Evolutionary conservation across 2,329 filamentous ascomycete species (phyloP).

Genomic region (Neonectria punicea): DNA sequence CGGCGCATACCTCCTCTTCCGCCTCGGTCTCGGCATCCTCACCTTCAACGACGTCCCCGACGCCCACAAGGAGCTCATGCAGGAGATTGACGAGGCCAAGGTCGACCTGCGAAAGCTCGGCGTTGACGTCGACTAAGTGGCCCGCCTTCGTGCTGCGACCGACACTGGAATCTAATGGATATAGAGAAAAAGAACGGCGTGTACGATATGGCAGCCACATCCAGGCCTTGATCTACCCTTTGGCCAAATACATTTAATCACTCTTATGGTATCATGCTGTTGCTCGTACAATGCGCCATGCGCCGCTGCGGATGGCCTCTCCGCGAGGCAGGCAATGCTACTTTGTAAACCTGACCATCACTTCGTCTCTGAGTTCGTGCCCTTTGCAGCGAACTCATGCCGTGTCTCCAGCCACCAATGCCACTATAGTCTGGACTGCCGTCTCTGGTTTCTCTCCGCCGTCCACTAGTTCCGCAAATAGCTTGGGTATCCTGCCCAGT

Average conservation of each 20-base stretch:
- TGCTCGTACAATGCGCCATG: slow-evolving; percentile 15
- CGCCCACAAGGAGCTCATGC: slow-evolving; percentile 89
- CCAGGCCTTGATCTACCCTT: slow-evolving; percentile 5
- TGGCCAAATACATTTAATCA: slow-evolving; percentile 32
- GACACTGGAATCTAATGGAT: slow-evolving; percentile 31
- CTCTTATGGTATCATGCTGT: slow-evolving; percentile 28
- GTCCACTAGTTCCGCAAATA: slow-evolving; percentile 69
- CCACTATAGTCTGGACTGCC: slow-evolving; percentile 69
- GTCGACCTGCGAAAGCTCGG: slow-evolving; percentile 77
- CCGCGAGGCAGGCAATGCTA: slow-evolving; percentile 1
- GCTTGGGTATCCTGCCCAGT: slow-evolving; percentile 65
- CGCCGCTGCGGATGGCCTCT: slow-evolving; percentile 1
- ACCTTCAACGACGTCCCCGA: slow-evolving; percentile 97
- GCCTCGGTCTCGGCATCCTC: slow-evolving; percentile 90
- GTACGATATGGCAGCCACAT: slow-evolving; percentile 17
- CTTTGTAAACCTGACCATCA: not conserved
- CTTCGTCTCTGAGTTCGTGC: slow-evolving; percentile 8
- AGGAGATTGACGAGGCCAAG: slow-evolving; percentile 82
- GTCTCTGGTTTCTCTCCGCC: slow-evolving; percentile 64
- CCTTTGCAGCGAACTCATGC: slow-evolving; percentile 19
- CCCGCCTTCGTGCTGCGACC: not conserved
- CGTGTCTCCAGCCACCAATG: slow-evolving; percentile 64
- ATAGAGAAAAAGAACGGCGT: slow-evolving; percentile 33
- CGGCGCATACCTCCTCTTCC: slow-evolving; percentile 90
- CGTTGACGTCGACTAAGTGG: slow-evolving; percentile 77